phyloP scores from a whole-genome alignment of 441 rosid genomes.

The Kokia cookei region DNA sequence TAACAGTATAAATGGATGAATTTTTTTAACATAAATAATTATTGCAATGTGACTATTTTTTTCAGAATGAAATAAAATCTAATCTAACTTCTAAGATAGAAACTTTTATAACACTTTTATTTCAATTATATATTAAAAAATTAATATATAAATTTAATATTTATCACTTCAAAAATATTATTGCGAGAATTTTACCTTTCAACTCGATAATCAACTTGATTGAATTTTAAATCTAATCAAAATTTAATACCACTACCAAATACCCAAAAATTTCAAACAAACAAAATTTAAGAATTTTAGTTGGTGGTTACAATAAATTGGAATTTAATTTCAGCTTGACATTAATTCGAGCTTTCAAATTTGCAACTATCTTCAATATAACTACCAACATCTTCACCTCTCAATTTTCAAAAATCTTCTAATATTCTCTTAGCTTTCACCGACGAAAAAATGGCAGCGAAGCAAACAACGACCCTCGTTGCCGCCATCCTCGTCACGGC shows the following conservation, averaged over 20 bases:
- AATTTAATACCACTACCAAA: no score
- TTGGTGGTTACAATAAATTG: not conserved
- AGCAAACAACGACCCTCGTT: not conserved
- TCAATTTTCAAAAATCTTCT: not conserved
- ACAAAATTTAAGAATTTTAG: not conserved
- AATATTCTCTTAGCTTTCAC: not conserved
- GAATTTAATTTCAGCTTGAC: not conserved
- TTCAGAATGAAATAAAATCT: fast-evolving
- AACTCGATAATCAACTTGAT: no score
- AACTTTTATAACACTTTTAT: no score
- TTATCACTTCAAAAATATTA: no score
- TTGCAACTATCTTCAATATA: not conserved
- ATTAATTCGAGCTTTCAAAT: not conserved
- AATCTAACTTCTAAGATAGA: fast-evolving
- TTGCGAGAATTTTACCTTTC: fast-evolving
- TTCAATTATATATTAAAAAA: fast-evolving
- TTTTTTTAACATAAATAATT: no score
- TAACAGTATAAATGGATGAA: no score
- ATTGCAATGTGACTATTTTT: no score
- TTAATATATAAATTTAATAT: no score
- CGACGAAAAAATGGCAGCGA: not conserved
- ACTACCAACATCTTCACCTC: not conserved
- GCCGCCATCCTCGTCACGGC: not conserved
- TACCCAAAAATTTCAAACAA: no score
- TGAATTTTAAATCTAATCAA: fast-evolving